Conservation (phyloP, 805 yeast species). For the Candida chilensis region DNA sequence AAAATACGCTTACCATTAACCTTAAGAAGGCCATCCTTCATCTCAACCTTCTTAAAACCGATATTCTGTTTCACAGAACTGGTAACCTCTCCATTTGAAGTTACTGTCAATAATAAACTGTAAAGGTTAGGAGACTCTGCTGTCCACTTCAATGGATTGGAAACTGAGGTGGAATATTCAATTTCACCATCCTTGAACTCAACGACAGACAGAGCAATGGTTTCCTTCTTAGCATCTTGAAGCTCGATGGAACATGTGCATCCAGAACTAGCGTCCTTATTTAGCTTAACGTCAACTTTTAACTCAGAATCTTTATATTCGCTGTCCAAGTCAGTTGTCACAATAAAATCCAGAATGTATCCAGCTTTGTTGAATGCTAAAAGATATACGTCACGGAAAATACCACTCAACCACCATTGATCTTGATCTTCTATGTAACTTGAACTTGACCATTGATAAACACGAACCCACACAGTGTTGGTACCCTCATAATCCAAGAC, state of each 20-base stretch:
- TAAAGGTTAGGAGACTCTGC: constrained; percentile 22
- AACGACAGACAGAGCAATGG: too few species aligned
- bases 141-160: constrained; percentile 16
- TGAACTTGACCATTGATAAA: constrained; percentile 20
- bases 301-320: constrained; percentile 5
- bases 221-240: too few species aligned
- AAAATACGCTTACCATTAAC: constrained; percentile 18
- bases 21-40: constrained; percentile 12
- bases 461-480: constrained; percentile 13
- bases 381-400: constrained; percentile 22
- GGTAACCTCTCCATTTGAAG: constrained; percentile 2
- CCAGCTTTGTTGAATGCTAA: constrained; percentile 12
- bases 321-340: constrained; percentile 10
- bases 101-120: constrained; percentile 7
- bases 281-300: constrained; percentile 2
- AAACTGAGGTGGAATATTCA: constrained; percentile 4
- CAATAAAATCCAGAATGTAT: constrained; percentile 15
- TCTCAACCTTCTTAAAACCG: constrained; percentile 17
- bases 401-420: constrained; percentile 29
- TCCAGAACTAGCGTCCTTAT: neutral
- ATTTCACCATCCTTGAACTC: too few species aligned
- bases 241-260: too few species aligned
- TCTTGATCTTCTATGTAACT: constrained; percentile 26
- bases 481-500: constrained; percentile 2
- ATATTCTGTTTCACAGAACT: constrained; percentile 10